Percentiles rank a stretch among this genome's conserved stretches.
Evolutionary conservation across 2,329 filamentous ascomycete species (phyloP).

Genomic region (Blastomyces gilchristii): DNA sequence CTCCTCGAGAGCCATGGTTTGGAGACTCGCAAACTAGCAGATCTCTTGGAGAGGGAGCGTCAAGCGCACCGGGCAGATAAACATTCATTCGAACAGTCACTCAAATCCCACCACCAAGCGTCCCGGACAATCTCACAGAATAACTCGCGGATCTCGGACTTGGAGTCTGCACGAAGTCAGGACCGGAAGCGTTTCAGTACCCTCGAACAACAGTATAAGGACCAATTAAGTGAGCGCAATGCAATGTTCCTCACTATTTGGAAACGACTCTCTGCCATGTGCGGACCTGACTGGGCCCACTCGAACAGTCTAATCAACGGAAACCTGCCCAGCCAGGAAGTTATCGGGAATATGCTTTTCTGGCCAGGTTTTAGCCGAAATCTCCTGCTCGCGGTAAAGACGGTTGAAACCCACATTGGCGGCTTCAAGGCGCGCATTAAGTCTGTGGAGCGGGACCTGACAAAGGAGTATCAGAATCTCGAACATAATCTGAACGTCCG

Average conservation of each 20-base stretch:
- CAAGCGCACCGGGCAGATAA: slow-evolving; percentile 76
- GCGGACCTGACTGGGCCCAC: slow-evolving; percentile 85
- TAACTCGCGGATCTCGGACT: slow-evolving; percentile 72
- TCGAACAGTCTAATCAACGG: slow-evolving; percentile 82
- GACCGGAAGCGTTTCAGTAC: slow-evolving; percentile 67
- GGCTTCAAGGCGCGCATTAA: slow-evolving; percentile 73
- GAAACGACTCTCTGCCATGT: slow-evolving; percentile 76
- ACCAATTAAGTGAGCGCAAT: slow-evolving; percentile 83
- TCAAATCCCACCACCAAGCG: slow-evolving; percentile 78
- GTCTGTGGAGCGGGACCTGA: slow-evolving; percentile 77
- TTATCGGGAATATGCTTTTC: slow-evolving; percentile 68
- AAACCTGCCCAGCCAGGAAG: slow-evolving; percentile 72
- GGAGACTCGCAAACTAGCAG: slow-evolving; percentile 72
- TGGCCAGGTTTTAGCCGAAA: slow-evolving; percentile 80
- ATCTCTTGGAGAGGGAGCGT: slow-evolving; percentile 85
- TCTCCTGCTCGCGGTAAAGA: slow-evolving; percentile 74
- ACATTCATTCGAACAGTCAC: slow-evolving; percentile 74
- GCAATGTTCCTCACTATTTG: slow-evolving; percentile 78
- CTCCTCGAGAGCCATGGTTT: slow-evolving; percentile 81
- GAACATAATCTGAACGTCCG: slow-evolving; percentile 71
- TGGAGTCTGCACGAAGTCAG: slow-evolving; percentile 67
- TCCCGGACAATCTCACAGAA: slow-evolving; percentile 77
- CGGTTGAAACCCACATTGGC: slow-evolving; percentile 67
- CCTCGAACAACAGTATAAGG: slow-evolving; percentile 70
- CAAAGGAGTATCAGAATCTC: slow-evolving; percentile 78